Base-by-base conservation (phyloP, 2,329 filamentous ascomycete species). In the Colletotrichum liriopes region DNA sequence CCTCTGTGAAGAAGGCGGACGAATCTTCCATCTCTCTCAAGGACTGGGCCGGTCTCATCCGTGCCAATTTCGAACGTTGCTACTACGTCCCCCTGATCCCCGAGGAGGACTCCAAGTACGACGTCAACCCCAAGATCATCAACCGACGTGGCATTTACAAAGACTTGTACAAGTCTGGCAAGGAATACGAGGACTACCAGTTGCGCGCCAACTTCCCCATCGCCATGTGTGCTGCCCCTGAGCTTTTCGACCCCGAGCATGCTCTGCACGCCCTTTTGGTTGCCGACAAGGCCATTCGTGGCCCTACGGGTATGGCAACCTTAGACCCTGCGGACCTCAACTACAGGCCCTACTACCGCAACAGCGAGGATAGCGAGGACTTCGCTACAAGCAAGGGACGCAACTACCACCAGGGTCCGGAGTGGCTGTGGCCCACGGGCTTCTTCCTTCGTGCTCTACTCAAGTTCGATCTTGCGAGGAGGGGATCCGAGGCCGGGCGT, bases 91-190 rank as follows among this genome's bases (percentile, higher is more conserved):
- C 96, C 0, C 77, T 88, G 18, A 87, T 92, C 45, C 78, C 91
- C 0, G 86, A 88, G 0, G 92, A 98, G 1, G 96, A 98, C 81
- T 79, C 80, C 62, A 84, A 92, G 62, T 95, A 97, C 83, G 94
- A 96, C 74, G 88, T 99, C 77, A 95, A 98, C 81, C 77, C 93
- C 0, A 84, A 84, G 18, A 87, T 98, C 59, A 84, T 98, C 84
- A 97, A 98, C 83, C 93, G 96, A 61, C 91, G 95, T 29, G 97
- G 96, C 73, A 97, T 99, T 79, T 99, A 99, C 90, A 99, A 99
- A 84, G 96, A 99, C 81, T 85, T 98, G 23, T 98, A 98, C 88
- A 91, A 89, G 75, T 97, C 95, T 58, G 94, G 94, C 74, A 98
- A 98, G 82, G 94, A 96, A 80, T 98, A 97, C 79, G 95, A 98